phyloP scores from a whole-genome alignment of 2,329 filamentous ascomycete species.

The Pyricularia sp. region DNA sequence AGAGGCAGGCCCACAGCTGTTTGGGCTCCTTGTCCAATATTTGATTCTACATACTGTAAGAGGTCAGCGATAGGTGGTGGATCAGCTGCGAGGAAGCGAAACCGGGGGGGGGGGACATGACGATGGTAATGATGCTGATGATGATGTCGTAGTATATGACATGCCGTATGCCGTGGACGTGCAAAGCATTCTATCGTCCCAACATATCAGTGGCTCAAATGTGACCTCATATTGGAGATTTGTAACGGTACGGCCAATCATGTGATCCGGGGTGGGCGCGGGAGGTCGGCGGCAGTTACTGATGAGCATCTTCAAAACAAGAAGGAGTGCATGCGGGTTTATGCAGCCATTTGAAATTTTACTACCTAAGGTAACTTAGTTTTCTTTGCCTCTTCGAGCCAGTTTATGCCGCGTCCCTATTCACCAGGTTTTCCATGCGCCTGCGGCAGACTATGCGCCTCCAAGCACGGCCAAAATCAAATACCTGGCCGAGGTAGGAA shows the following conservation, averaged over 20 bases:
- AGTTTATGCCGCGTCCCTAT: background rate
- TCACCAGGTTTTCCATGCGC: background rate
- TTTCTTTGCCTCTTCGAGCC: background rate
- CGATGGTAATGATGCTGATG: background rate
- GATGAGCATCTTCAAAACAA: background rate
- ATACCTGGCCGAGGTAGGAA: too few relatives aligned
- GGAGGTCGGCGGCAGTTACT: background rate
- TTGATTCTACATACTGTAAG: background rate
- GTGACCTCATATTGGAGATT: background rate
- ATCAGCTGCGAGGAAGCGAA: background rate
- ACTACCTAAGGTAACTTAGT: too few relatives aligned
- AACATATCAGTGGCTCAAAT: background rate
- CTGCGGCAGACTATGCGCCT: background rate
- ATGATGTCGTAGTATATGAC: background rate
- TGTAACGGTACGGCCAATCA: background rate
- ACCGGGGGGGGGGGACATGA: background rate
- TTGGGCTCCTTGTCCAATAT: background rate
- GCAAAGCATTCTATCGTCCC: background rate
- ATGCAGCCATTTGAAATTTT: background rate
- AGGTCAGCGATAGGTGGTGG: background rate
- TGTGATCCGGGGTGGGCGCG: background rate
- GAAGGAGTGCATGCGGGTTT: background rate
- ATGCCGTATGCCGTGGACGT: too few relatives aligned
- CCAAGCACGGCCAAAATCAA: background rate
- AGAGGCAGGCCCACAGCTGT: background rate